Conservation (phyloP, 768 basidiomycete species). For the Leccinum subgranulosum region DNA sequence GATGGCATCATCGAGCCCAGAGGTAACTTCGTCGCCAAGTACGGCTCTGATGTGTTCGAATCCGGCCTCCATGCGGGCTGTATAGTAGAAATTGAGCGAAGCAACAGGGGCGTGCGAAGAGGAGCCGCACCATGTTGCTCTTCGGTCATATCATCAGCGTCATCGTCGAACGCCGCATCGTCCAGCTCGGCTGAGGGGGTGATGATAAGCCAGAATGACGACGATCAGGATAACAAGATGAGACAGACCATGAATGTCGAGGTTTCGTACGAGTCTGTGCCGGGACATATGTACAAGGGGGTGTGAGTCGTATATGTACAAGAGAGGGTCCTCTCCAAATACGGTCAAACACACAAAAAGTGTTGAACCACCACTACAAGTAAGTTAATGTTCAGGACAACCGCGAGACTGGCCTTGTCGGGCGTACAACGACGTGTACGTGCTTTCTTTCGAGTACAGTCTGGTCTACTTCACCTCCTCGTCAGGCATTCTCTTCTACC, state of each 20-base stretch:
- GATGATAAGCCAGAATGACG: neutral
- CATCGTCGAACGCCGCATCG: conserved; percentile 75
- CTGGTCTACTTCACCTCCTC: neutral
- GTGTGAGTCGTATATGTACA: neutral
- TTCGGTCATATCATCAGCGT: conserved; percentile 74
- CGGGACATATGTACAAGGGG: conserved; percentile 59
- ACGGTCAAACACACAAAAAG: conserved; percentile 14
- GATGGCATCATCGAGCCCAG: conserved; percentile 67
- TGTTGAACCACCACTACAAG: neutral
- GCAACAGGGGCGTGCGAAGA: neutral
- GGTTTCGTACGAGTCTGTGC: conserved; percentile 84
- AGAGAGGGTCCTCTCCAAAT: conserved; percentile 9
- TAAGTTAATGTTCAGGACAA: conserved; percentile 48
- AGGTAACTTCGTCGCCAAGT: conserved; percentile 61
- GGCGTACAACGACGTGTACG: conserved; percentile 49
- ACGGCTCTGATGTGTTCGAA: conserved; percentile 64
- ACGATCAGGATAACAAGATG: neutral
- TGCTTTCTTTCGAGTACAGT: conserved; percentile 6
- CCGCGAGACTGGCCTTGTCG: conserved; percentile 43
- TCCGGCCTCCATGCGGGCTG: conserved; percentile 68
- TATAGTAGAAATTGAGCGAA: conserved; percentile 11
- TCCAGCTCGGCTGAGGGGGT: conserved; percentile 73
- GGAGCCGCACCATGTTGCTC: conserved; percentile 69
- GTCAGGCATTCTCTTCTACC: conserved; percentile 65
- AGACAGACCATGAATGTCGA: conserved; percentile 67